Evolutionary conservation across 2,329 filamentous ascomycete genomes (phyloP).

Genomic region (Hymenoscyphus fraxineus): DNA sequence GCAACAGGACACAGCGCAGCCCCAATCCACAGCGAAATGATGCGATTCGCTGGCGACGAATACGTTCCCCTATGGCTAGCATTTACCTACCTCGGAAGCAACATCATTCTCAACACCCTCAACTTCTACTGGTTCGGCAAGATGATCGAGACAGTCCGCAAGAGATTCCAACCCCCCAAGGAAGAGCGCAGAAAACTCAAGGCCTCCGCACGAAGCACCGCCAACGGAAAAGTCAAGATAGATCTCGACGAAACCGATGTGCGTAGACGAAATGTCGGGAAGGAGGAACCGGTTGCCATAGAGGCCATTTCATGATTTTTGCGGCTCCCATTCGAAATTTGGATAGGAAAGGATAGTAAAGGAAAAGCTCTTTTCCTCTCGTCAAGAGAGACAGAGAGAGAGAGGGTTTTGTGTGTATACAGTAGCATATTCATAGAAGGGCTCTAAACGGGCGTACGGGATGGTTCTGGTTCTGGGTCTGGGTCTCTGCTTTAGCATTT

Average conservation of each 20-base stretch:
- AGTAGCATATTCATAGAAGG: constrained; percentile 1
- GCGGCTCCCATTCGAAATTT: neutral
- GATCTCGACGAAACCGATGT: constrained; percentile 33
- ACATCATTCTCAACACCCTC: constrained; percentile 67
- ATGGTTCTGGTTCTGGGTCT: neutral
- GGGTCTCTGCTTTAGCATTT: neutral
- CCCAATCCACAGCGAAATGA: constrained; percentile 38
- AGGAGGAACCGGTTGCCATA: constrained; percentile 15
- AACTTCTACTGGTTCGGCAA: constrained; percentile 86
- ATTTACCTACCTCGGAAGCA: constrained; percentile 63
- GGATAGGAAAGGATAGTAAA: neutral
- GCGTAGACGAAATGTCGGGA: constrained; percentile 29
- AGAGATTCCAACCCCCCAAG: constrained; percentile 61
- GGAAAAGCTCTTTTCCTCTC: neutral
- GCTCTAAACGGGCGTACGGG: neutral
- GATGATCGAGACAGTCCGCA: constrained; percentile 77
- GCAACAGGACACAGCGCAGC: constrained; percentile 28
- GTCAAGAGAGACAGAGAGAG: neutral
- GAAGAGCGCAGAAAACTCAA: constrained; percentile 35
- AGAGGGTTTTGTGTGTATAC: neutral
- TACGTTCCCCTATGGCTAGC: constrained; percentile 68
- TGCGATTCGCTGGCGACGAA: constrained; percentile 49
- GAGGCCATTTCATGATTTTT: constrained; percentile 22
- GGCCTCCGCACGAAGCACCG: constrained; percentile 28
- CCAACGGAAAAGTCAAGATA: constrained; percentile 29